Percentiles rank a stretch among this genome's conserved stretches.
phyloP scores from a whole-genome alignment of 2,329 filamentous ascomycete genomes.

The Cladosporium phlei region DNA sequence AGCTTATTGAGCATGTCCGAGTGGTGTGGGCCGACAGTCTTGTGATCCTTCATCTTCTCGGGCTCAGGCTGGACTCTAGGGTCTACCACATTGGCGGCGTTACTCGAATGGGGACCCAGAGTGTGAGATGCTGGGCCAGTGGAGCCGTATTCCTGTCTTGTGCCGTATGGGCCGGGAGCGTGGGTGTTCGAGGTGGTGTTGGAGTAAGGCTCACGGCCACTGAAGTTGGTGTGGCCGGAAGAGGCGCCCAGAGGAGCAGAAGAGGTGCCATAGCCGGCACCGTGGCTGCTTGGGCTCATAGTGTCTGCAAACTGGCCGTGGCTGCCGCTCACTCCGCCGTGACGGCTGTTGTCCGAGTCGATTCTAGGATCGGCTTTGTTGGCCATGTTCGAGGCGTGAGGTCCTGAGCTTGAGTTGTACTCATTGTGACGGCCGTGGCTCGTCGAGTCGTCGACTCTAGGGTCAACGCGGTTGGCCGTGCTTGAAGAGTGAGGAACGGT shows the following conservation, averaged over 20 bases:
- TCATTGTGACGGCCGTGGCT: not conserved
- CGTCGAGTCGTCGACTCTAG: slow-evolving; percentile 9
- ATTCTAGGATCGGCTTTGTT: slow-evolving; percentile 8
- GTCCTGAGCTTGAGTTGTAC: slow-evolving; percentile 6
- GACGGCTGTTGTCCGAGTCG: slow-evolving; percentile 1
- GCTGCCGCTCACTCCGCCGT: not conserved
- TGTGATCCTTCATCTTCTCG: slow-evolving; percentile 9
- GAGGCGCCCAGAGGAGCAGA: too few species aligned
- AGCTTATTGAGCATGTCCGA: slow-evolving; percentile 21
- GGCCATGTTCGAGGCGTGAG: slow-evolving; percentile 4
- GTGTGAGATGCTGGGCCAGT: slow-evolving; percentile 4
- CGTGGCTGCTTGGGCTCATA: not conserved
- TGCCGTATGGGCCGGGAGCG: not conserved
- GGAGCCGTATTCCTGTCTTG: slow-evolving; percentile 6
- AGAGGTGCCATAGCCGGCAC: slow-evolving; percentile 1
- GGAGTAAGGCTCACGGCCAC: slow-evolving; percentile 1
- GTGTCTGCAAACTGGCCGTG: not conserved
- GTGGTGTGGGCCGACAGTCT: slow-evolving; percentile 8
- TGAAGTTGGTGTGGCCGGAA: too few species aligned
- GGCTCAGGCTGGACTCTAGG: slow-evolving; percentile 17
- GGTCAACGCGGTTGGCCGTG: slow-evolving; percentile 22
- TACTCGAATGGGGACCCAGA: slow-evolving; percentile 23
- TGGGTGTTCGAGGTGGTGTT: slow-evolving; percentile 1
- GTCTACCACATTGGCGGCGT: slow-evolving; percentile 19
- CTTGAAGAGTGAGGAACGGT: slow-evolving; percentile 12